Conservation (phyloP, 163 green algal species). For the Scenedesmus sp. region DNA sequence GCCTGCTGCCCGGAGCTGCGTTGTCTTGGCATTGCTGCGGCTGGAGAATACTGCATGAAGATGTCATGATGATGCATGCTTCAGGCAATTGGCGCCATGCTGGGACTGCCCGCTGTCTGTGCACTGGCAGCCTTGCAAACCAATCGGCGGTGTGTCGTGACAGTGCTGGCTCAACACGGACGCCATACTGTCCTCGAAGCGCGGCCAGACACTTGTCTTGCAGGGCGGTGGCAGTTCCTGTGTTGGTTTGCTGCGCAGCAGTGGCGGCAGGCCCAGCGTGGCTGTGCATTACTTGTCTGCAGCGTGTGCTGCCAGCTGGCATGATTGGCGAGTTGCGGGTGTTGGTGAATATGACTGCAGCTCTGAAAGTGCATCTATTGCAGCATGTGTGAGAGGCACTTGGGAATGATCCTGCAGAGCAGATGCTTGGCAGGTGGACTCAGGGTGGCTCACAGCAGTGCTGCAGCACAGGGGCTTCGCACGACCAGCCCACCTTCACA, state of each 20-base stretch:
- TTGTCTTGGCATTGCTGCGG: neutral
- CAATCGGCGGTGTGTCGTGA: too few species aligned
- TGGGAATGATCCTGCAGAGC: neutral
- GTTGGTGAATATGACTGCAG: slow-evolving; percentile 38
- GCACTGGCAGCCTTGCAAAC: too few species aligned
- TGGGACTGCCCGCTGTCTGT: neutral
- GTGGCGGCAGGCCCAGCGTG: neutral
- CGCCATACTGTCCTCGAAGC: too few species aligned
- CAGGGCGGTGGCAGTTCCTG: too few species aligned
- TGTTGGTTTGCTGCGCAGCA: neutral
- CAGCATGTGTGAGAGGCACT: neutral
- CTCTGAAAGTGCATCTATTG: neutral
- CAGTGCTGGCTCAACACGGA: too few species aligned
- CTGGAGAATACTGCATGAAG: too few species aligned
- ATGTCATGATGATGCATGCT: neutral
- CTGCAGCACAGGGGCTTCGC: slow-evolving; percentile 8
- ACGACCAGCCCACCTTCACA: neutral
- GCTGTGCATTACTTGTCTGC: neutral
- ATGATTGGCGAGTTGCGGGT: neutral
- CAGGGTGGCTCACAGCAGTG: neutral
- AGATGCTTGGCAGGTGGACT: neutral
- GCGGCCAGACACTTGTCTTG: too few species aligned
- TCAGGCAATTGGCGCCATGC: neutral
- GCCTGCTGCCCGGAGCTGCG: neutral
- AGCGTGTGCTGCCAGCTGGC: neutral